Evolutionary conservation across 495 filamentous ascomycete genomes (phyloP).

Genomic region (Neurospora sp.): DNA sequence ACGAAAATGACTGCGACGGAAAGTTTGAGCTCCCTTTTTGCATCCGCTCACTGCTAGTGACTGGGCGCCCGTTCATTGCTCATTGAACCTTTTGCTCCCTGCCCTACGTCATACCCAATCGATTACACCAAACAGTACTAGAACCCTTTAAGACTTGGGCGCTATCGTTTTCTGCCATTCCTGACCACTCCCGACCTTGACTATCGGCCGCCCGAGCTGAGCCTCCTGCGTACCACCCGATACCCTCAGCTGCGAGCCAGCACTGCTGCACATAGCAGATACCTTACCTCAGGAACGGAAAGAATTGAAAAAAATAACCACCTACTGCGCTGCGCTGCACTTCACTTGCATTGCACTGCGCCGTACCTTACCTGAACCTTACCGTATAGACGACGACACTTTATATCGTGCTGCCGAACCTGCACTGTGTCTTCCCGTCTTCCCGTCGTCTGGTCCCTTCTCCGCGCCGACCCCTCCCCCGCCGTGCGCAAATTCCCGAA

Average conservation of each 20-base stretch:
- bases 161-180: neutral
- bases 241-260: neutral
- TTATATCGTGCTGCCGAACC: neutral
- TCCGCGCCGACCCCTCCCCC: slow-evolving; percentile 3
- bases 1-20: no score
- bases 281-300: neutral
- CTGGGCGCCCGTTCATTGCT: no score
- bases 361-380: neutral
- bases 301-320: neutral
- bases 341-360: neutral
- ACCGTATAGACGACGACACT: neutral
- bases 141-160: neutral
- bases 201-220: neutral
- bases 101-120: neutral
- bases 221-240: neutral
- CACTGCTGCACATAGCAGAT: neutral
- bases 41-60: no score
- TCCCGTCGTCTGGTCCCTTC: neutral
- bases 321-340: neutral
- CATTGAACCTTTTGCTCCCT: neutral
- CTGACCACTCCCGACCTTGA: neutral
- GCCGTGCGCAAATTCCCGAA: neutral
- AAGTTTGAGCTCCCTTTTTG: no score
- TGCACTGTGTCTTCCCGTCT: neutral
- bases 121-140: neutral